A percentile compares a stretch with the other conserved stretches of the same genome.
Conservation (phyloP, 495 filamentous ascomycete species). For the Parmelia sp. region DNA sequence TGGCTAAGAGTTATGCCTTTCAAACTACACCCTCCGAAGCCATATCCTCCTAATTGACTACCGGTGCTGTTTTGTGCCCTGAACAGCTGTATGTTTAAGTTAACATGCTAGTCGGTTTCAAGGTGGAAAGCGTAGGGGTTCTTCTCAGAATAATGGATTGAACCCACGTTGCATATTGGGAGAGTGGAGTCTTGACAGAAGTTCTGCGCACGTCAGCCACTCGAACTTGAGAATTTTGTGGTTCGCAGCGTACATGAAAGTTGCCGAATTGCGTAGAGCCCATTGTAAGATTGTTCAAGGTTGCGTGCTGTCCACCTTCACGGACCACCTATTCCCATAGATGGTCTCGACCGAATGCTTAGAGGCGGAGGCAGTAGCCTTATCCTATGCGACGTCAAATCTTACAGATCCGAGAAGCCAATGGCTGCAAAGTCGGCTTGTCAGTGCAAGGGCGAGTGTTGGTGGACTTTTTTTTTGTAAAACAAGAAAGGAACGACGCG, state of each 20-base stretch:
- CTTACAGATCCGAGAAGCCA: slow-evolving; percentile 1
- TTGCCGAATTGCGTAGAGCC: slow-evolving; percentile 75
- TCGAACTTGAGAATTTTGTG: slow-evolving; percentile 1
- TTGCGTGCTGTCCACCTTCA: slow-evolving; percentile 12
- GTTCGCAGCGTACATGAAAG: slow-evolving; percentile 64
- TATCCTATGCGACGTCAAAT: background rate
- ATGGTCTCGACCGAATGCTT: background rate
- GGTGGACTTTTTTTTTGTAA: slow-evolving; percentile 12
- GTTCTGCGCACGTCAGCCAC: slow-evolving; percentile 47
- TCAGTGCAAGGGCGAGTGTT: background rate
- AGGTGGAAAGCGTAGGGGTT: background rate
- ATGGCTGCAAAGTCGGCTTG: slow-evolving; percentile 6
- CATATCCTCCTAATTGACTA: slow-evolving; percentile 38
- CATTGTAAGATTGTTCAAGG: slow-evolving; percentile 34
- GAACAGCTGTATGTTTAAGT: slow-evolving; percentile 18
- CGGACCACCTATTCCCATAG: slow-evolving; percentile 9
- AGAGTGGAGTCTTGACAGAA: slow-evolving; percentile 96
- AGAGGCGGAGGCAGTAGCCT: background rate
- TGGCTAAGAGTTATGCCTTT: slow-evolving; percentile 63
- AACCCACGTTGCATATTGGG: slow-evolving; percentile 91
- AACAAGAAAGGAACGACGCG: slow-evolving; percentile 23
- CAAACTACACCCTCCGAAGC: slow-evolving; percentile 62
- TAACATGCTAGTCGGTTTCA: slow-evolving; percentile 11
- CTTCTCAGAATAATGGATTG: slow-evolving; percentile 5
- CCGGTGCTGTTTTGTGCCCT: slow-evolving; percentile 19